Evolutionary conservation across 2,329 filamentous ascomycete genomes (phyloP).

Genomic region (Epichloe baconii): DNA sequence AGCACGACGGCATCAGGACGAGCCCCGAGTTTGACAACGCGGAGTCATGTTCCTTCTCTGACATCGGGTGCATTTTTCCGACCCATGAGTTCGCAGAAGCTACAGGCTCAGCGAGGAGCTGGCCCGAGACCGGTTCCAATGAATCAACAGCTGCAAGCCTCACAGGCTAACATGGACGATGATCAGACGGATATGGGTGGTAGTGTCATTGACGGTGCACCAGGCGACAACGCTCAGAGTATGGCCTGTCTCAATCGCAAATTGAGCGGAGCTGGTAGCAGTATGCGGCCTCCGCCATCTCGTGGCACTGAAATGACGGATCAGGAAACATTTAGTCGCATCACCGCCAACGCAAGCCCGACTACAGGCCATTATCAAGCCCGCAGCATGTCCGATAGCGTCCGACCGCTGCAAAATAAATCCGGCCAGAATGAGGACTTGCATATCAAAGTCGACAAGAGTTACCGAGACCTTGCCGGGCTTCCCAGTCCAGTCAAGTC

Average conservation of each 20-base stretch:
- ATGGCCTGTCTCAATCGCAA: conserved; percentile 19
- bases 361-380: conserved; percentile 43
- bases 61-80: conserved; percentile 86
- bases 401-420: conserved; percentile 56
- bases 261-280: conserved; percentile 25
- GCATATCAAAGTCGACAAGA: conserved; percentile 47
- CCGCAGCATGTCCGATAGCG: conserved; percentile 62
- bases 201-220: conserved; percentile 28
- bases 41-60: conserved; percentile 80
- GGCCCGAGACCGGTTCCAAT: conserved; percentile 31
- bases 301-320: conserved; percentile 74
- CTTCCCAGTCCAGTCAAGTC: conserved; percentile 53
- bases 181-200: conserved; percentile 31
- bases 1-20: conserved; percentile 36
- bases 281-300: conserved; percentile 51
- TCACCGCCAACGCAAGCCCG: conserved; percentile 63
- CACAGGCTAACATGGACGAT: conserved; percentile 22
- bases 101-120: conserved; percentile 74
- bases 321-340: conserved; percentile 54
- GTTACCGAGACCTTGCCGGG: conserved; percentile 38
- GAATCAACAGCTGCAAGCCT: conserved; percentile 22
- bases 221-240: conserved; percentile 44
- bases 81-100: conserved; percentile 89
- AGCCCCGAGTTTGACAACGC: conserved; percentile 50
- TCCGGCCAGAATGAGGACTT: conserved; percentile 23